Evolutionary conservation across 2,329 filamentous ascomycete genomes (phyloP).

Genomic region (Colletotrichum somersetense): DNA sequence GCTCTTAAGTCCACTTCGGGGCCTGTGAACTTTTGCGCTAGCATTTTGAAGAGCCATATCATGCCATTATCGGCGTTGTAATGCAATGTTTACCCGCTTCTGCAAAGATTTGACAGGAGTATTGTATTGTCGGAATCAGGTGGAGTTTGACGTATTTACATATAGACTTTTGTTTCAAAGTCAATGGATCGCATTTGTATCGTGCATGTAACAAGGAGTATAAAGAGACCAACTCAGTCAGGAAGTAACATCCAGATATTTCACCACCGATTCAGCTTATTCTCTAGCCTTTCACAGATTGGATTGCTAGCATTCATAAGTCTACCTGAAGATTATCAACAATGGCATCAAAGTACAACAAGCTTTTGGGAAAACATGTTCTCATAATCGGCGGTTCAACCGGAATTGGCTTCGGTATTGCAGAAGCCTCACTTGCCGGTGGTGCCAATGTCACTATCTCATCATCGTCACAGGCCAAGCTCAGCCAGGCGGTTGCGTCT

Average conservation of each 20-base stretch:
- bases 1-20: neutral
- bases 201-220: neutral
- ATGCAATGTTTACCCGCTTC: neutral
- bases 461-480: slow-evolving; percentile 65
- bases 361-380: slow-evolving; percentile 54
- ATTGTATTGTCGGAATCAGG: neutral
- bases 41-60: neutral
- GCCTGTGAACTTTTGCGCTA: neutral
- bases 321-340: neutral
- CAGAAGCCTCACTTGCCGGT: slow-evolving; percentile 67
- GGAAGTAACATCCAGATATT: neutral
- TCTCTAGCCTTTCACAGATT: neutral
- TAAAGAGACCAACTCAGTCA: neutral
- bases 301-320: neutral
- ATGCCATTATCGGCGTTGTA: neutral
- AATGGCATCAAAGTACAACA: slow-evolving; percentile 46
- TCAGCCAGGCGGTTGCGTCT: slow-evolving; percentile 59
- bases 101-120: neutral
- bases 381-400: slow-evolving; percentile 74
- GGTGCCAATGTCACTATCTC: slow-evolving; percentile 69
- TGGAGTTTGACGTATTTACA: neutral
- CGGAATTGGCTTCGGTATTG: slow-evolving; percentile 73
- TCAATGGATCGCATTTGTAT: neutral
- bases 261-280: neutral
- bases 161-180: neutral